Conservation (phyloP, 768 basidiomycete species). For the Leccinum pellstonianum region DNA sequence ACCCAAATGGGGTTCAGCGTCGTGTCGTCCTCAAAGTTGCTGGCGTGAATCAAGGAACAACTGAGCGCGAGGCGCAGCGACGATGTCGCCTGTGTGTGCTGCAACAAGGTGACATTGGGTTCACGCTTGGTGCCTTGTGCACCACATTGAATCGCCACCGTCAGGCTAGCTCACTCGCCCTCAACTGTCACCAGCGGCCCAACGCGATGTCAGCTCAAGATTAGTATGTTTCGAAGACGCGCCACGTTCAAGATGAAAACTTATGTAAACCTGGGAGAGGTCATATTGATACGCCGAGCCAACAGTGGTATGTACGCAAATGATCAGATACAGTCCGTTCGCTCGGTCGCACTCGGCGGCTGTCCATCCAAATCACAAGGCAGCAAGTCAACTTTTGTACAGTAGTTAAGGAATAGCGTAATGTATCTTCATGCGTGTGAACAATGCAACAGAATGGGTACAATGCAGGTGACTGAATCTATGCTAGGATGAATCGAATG, state of each 20-base stretch:
- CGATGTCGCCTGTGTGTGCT: slow-evolving; percentile 4
- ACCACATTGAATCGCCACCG: background rate
- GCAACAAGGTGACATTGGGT: slow-evolving; percentile 13
- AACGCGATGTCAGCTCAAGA: slow-evolving; percentile 8
- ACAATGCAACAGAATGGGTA: slow-evolving; percentile 34
- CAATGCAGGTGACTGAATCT: slow-evolving; percentile 36
- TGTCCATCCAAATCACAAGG: slow-evolving; percentile 8
- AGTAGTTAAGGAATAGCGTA: slow-evolving; percentile 33
- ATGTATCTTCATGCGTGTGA: slow-evolving; percentile 35
- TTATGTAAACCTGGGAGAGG: slow-evolving; percentile 2
- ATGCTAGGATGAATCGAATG: slow-evolving; percentile 37
- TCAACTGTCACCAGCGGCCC: slow-evolving; percentile 10
- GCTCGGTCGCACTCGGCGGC: slow-evolving; percentile 15
- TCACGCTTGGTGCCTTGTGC: slow-evolving; percentile 12
- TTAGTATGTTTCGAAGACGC: slow-evolving; percentile 1
- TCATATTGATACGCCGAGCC: slow-evolving; percentile 1
- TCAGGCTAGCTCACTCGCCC: background rate
- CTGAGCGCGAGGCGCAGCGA: background rate
- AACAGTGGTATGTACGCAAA: background rate
- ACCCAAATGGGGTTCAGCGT: slow-evolving; percentile 11
- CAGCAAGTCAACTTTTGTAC: slow-evolving; percentile 25
- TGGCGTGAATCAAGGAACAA: slow-evolving; percentile 13
- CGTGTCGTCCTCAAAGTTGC: slow-evolving; percentile 10
- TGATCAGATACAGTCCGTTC: slow-evolving; percentile 9
- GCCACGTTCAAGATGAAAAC: slow-evolving; percentile 1